Conservation (phyloP, 345 rosid species). For the Stellera chamaejasme region DNA sequence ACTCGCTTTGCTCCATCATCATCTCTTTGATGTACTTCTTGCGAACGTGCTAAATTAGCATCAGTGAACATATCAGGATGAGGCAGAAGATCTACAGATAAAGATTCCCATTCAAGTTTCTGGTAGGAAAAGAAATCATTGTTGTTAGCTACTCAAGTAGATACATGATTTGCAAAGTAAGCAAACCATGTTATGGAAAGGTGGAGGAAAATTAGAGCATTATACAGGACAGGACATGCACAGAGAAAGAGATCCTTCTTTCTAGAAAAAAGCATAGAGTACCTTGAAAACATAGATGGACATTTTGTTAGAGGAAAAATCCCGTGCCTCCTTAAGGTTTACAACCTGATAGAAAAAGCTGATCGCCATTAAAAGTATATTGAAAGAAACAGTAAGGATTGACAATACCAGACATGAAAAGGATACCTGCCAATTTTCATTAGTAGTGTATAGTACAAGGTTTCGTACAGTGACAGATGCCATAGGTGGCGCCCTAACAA, state of each 20-base stretch:
- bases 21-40: constrained; percentile 61
- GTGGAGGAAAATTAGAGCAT: background rate
- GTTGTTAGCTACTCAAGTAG: constrained; percentile 17
- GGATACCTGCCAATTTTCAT: constrained; percentile 93
- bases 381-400: background rate
- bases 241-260: background rate
- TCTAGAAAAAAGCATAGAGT: constrained; percentile 14
- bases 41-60: constrained; percentile 64
- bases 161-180: background rate
- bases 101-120: constrained; percentile 98
- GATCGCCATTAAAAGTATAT: constrained; percentile 5
- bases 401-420: background rate
- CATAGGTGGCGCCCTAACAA: constrained; percentile 82
- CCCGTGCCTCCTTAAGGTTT: constrained; percentile 96
- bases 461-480: constrained; percentile 89
- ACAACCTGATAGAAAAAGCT: constrained; percentile 45
- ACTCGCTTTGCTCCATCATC: constrained; percentile 98
- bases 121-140: constrained; percentile 31
- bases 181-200: background rate
- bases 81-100: constrained; percentile 96
- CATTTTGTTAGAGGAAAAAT: constrained; percentile 61
- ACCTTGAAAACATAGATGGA: constrained; percentile 94
- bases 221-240: background rate
- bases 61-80: constrained; percentile 99
- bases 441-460: constrained; percentile 73